Conservation (phyloP, 768 basidiomycete species). For the Lyophyllum semitale region DNA sequence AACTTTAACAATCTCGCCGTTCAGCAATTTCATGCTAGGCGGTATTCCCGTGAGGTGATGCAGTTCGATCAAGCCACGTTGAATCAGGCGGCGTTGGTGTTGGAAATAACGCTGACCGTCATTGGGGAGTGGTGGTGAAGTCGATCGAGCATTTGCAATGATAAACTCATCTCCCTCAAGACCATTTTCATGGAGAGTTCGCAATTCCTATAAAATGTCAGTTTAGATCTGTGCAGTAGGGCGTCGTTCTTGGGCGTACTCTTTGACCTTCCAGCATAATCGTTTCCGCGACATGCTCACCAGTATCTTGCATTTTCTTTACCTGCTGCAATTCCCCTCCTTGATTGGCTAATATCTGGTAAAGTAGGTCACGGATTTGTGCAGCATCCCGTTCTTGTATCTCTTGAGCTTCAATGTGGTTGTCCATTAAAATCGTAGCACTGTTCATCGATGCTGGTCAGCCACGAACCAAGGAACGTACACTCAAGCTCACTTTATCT, state of each 20-base stretch:
- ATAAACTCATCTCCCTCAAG: conserved; percentile 4
- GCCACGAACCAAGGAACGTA: neutral
- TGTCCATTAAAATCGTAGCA: conserved; percentile 28
- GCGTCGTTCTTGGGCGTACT: conserved; percentile 24
- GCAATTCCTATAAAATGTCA: conserved; percentile 33
- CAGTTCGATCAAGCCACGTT: conserved; percentile 45
- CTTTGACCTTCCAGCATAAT: conserved; percentile 58
- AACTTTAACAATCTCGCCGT: conserved; percentile 49
- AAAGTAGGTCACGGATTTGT: conserved; percentile 37
- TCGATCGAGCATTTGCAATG: conserved; percentile 1
- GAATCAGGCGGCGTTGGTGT: no score
- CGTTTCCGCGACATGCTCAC: conserved; percentile 40
- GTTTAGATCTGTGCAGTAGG: neutral
- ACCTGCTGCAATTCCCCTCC: conserved; percentile 35
- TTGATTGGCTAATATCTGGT: conserved; percentile 37
- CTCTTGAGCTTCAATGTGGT: conserved; percentile 31
- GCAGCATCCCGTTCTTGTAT: conserved; percentile 30
- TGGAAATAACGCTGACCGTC: conserved; percentile 39
- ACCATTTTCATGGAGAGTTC: conserved; percentile 22
- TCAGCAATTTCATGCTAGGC: conserved; percentile 52
- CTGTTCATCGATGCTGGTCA: conserved; percentile 12
- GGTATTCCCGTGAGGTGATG: conserved; percentile 54
- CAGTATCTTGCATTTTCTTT: conserved; percentile 38
- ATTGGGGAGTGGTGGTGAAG: conserved; percentile 20
- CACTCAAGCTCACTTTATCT: conserved; percentile 24